Evolutionary conservation across 2,329 filamentous ascomycete species (phyloP).

Genomic region (Talaromyces sp.): DNA sequence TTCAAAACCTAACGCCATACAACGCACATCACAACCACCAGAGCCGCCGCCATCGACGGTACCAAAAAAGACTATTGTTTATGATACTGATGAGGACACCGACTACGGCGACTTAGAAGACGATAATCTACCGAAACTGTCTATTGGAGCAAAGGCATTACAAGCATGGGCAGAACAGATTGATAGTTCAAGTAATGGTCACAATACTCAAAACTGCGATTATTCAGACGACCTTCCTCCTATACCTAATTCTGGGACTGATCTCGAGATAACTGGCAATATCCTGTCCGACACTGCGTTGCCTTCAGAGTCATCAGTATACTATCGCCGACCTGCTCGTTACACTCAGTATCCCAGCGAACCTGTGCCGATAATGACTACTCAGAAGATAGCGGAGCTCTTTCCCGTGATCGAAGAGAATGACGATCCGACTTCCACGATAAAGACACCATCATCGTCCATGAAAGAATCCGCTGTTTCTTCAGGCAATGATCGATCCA

Average conservation of each 20-base stretch:
- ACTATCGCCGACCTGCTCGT: conserved; percentile 31
- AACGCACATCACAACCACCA: background rate
- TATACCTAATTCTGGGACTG: conserved; percentile 19
- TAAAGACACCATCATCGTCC: conserved; percentile 14
- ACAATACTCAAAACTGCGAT: conserved; percentile 13
- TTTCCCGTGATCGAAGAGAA: conserved; percentile 25
- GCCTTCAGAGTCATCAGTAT: conserved; percentile 34
- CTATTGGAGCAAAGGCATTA: background rate
- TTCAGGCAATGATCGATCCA: conserved; percentile 8
- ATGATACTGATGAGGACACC: conserved; percentile 40
- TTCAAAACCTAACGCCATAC: background rate
- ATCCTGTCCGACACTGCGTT: conserved; percentile 24
- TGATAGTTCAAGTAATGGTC: background rate
- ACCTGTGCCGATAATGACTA: conserved; percentile 31
- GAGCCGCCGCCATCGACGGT: conserved; percentile 13
- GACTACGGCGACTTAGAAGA: conserved; percentile 30
- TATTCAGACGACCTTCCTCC: conserved; percentile 32
- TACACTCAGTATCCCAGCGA: conserved; percentile 35
- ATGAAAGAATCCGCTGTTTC: conserved; percentile 14
- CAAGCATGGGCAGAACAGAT: conserved; percentile 12
- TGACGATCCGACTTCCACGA: conserved; percentile 9
- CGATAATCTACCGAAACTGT: conserved; percentile 15
- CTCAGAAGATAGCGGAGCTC: conserved; percentile 35
- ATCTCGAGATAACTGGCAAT: conserved; percentile 21
- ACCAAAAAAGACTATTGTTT: conserved; percentile 32